A percentile compares a stretch with the other conserved stretches of the same genome.
These are phyloP conservation scores for Pseudohalonectria lignicola DNA, from an alignment of 2,329 filamentous ascomycete genomes.

Conservation along the genomic window DNA sequence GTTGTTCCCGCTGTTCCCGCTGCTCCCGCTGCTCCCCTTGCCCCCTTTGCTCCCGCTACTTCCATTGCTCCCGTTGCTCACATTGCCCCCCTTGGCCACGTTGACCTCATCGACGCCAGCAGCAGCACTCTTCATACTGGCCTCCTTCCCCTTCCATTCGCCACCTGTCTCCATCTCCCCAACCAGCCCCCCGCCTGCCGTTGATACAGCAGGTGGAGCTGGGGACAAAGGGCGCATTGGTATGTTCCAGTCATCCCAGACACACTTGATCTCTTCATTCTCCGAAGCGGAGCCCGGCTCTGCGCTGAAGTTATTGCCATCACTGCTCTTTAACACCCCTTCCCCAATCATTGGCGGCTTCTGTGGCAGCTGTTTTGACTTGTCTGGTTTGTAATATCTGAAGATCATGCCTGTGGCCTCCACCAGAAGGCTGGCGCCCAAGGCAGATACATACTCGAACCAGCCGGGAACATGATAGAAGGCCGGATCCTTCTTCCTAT, in stretches of 20 bases:
- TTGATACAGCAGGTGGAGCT: too few species aligned
- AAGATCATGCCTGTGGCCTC: constrained; percentile 21
- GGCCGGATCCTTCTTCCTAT: constrained; percentile 14
- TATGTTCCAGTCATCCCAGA: background rate
- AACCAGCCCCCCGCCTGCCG: too few species aligned
- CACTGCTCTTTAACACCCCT: too few species aligned
- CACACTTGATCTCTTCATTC: background rate
- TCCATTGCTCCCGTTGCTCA: background rate
- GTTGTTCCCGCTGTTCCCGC: background rate
- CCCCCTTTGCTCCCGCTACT: background rate
- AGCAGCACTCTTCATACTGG: too few species aligned
- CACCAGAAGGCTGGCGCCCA: constrained; percentile 23
- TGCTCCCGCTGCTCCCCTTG: background rate
- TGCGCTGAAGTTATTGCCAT: too few species aligned
- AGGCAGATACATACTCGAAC: constrained; percentile 21
- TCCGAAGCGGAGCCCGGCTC: background rate
- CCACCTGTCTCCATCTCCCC: background rate
- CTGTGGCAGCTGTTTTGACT: constrained; percentile 2
- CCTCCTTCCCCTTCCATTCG: background rate
- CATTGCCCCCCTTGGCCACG: background rate
- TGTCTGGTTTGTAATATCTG: constrained; percentile 7
- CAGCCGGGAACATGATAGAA: constrained; percentile 16
- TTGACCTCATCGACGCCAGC: background rate
- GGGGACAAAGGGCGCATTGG: too few species aligned
- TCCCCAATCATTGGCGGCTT: background rate